Percentiles rank a stretch among this genome's conserved stretches.
phyloP scores from a whole-genome alignment of 441 rosid species.

The Pelargonium fulgidum region DNA sequence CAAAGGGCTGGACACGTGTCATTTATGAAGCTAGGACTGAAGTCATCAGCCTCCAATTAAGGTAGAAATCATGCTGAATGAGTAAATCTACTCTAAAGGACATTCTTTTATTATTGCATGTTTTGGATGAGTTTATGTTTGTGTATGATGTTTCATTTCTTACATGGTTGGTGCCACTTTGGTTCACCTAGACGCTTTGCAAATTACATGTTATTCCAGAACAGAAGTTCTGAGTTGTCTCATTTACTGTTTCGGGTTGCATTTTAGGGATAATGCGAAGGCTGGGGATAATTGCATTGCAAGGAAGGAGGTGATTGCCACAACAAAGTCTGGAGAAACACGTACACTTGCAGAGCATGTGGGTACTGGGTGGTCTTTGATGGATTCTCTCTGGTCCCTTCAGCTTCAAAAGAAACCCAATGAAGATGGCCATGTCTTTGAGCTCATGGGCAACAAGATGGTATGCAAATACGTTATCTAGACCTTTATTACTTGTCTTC shows the following conservation, averaged over 20 bases:
- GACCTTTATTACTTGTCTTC: slow-evolving; percentile 13
- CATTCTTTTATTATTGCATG: neutral
- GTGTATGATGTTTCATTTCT: too few species aligned
- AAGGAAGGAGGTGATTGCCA: slow-evolving; percentile 47
- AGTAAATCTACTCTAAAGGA: neutral
- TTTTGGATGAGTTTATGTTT: too few species aligned
- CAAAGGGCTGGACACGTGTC: slow-evolving; percentile 31
- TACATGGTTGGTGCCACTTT: too few species aligned
- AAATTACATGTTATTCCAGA: neutral
- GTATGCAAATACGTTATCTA: neutral
- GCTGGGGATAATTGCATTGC: slow-evolving; percentile 20
- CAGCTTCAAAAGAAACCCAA: slow-evolving; percentile 25
- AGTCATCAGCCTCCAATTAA: slow-evolving; percentile 60
- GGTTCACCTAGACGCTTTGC: neutral
- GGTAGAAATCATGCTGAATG: neutral
- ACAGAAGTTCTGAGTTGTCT: slow-evolving; percentile 4
- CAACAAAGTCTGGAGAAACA: slow-evolving; percentile 42
- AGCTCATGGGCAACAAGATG: slow-evolving; percentile 39
- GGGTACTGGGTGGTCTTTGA: slow-evolving; percentile 53
- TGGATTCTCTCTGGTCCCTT: slow-evolving; percentile 43
- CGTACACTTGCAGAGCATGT: slow-evolving; percentile 47
- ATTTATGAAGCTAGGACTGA: slow-evolving; percentile 48
- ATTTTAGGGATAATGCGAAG: neutral
- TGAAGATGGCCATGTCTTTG: slow-evolving; percentile 36
- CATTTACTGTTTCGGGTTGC: neutral